Base-by-base conservation (phyloP, 2,329 filamentous ascomycete genomes). In the Alternaria sp. region DNA sequence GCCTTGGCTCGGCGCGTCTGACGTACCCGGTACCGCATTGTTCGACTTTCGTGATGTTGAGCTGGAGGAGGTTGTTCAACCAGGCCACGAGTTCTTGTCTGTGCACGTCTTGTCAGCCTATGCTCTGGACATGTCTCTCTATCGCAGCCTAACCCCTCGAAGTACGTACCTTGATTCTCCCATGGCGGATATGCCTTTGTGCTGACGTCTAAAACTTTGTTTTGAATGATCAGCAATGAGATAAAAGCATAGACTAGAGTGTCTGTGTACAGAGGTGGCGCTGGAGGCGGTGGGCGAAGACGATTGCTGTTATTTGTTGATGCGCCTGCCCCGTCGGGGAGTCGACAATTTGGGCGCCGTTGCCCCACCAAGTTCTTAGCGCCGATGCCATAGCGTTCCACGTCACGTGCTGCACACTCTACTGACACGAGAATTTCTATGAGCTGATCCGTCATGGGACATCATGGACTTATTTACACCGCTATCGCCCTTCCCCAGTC, bases 41-140 rank as follows among this genome's bases (percentile, higher is more conserved):
- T 84, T 99, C 95, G 79, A 99, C 93, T 83, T 97, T 98, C 75
- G 86, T 98, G 75, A 99, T 89, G 84, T 98, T 99, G 76, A 99
- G 90, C 84, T 97, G 93, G 52, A 99, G 89, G 65, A 99, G 91
- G 86, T 92, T 94, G 86, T 99, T 99, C 70, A 98, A 85, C 95
- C 95, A 99, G 83, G 89, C 87, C 72, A 99, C 86, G 72, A 99
- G 88, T 84, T 99, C 95, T 83, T 99, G 95, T 85, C 95, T 98
- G 67, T 63, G 30, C 47, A 46, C 46, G 32, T 34, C 48, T n/a
- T n/a, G 11, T 75, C 56, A 75, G 70, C 58, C 55, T 56, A 46
- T 59, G 64, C 56, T 53, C 32, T 41, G 54, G 32, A 30, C 32
- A 14, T 36, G 14, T 36, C 32, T 36, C 36, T 39, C 32, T 5